phyloP scores from a whole-genome alignment of 257 asterid genomes.

The Pogostemon cablin region DNA sequence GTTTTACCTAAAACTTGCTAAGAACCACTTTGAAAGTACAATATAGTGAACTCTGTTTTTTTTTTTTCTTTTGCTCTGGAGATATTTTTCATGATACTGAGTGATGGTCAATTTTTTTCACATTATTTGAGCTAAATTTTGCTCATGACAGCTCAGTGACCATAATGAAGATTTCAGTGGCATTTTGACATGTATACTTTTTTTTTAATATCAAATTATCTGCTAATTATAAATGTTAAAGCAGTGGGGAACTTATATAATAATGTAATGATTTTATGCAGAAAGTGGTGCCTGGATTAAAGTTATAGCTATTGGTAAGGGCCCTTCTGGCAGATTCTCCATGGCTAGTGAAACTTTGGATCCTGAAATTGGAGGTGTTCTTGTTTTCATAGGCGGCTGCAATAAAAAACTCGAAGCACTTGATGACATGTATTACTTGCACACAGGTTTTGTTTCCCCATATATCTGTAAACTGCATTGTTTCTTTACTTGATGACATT shows the following conservation, averaged over 20 bases:
- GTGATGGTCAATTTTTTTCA: background rate
- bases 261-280: slow-evolving; percentile 36
- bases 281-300: slow-evolving; percentile 83
- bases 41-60: background rate
- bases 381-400: slow-evolving; percentile 92
- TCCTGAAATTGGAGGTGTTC: slow-evolving; percentile 85
- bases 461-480: slow-evolving; percentile 25
- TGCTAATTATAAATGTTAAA: slow-evolving; percentile 21
- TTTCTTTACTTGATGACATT: slow-evolving; percentile 30
- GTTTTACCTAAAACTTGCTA: background rate
- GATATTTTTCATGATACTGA: background rate
- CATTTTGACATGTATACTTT: background rate
- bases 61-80: slow-evolving; percentile 7
- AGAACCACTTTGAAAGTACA: slow-evolving; percentile 7
- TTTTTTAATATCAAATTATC: background rate
- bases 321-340: slow-evolving; percentile 93
- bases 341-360: slow-evolving; percentile 92
- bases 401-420: slow-evolving; percentile 93
- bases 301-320: slow-evolving; percentile 66
- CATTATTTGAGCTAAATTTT: background rate
- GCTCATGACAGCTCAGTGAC: slow-evolving; percentile 8
- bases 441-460: slow-evolving; percentile 64
- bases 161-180: slow-evolving; percentile 17
- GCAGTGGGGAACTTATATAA: slow-evolving; percentile 2
- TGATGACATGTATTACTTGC: slow-evolving; percentile 81